A percentile compares a stretch with the other conserved stretches of the same genome.
Evolutionary conservation across 345 rosid species (phyloP).

Genomic region (Excoecaria agallocha): DNA sequence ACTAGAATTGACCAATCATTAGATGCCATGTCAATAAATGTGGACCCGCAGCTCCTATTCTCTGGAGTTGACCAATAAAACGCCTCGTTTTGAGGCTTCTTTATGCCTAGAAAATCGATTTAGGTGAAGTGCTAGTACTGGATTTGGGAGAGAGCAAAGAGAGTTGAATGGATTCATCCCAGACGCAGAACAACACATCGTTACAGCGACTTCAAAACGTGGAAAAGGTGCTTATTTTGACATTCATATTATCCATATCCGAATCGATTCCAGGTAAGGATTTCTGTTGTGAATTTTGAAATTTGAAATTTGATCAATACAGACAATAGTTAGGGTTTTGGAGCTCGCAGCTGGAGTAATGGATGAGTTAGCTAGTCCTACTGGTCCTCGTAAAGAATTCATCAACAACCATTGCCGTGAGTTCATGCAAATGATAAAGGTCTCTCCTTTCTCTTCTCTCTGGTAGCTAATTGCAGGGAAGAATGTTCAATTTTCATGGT

Average conservation of each 20-base stretch:
- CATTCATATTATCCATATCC: not conserved
- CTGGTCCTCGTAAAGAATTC: conserved; percentile 74
- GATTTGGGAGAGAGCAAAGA: not conserved
- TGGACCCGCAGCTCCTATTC: not conserved
- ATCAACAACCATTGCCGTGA: conserved; percentile 81
- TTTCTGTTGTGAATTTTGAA: not conserved
- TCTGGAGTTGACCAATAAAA: too few relatives aligned
- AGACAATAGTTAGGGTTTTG: conserved; percentile 79
- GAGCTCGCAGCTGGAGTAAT: conserved; percentile 83
- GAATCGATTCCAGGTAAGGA: not conserved
- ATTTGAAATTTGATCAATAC: conserved; percentile 6
- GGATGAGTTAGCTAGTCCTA: conserved; percentile 75
- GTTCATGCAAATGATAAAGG: conserved; percentile 93
- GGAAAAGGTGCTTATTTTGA: conserved; percentile 48
- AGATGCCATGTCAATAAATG: not conserved
- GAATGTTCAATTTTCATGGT: too few relatives aligned
- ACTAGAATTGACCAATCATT: not conserved
- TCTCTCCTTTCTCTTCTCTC: conserved; percentile 13
- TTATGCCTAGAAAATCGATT: not conserved
- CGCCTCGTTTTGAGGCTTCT: not conserved
- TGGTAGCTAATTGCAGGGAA: not conserved
- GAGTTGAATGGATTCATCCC: conserved; percentile 47
- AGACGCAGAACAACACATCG: conserved; percentile 73
- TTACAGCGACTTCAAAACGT: conserved; percentile 82
- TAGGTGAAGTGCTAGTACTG: not conserved